Base-by-base conservation (phyloP, 2,329 filamentous ascomycete species). In the Zelopaecilomyces penicillatus region DNA sequence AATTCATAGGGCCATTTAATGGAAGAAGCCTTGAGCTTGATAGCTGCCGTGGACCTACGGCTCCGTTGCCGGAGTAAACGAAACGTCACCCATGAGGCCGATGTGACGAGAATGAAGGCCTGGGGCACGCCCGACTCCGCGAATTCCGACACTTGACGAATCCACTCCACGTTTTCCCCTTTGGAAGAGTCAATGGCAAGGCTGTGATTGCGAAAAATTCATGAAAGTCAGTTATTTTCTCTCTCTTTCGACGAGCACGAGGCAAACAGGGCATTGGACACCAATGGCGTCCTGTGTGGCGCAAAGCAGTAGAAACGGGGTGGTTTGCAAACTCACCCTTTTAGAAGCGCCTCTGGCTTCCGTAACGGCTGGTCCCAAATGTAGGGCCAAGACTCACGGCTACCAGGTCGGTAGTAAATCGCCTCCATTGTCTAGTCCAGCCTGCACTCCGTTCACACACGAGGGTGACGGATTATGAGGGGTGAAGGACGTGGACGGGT, bases 1-100 rank as follows among this genome's bases (percentile, higher is more conserved):
- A 73, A 47, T 47, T 75, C 72, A 52, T 68, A 70, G 0, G 59
- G 52, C 57, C 67, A 65, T 41, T 59, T 60, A 37, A 74, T 61
- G 33, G 61, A 57, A 12, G 68, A 65, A 8, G 65, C 59, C 44
- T 62, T 67, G 40, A 50, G 54, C 45, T 56, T 62, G 44, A 43
- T 44, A 50, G 32, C 43, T 26, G 49, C 48, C 11, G 45, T 57
- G 5, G 43, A 34, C 19, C 19, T 19, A 34, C 54, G 49, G 39
- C 59, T 57, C 29, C 60, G 57, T 42, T 62, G 56, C 36, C 55
- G 60, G 41, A 65, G 45, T 29, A 68, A 53, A 45, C 63, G 57
- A 42, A 58, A 56, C 30, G 58, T 50, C 34, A 68, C 49, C 48
- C 65, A 61, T 31, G 65, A 41, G 30, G 63, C 54, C 3, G 69